These are phyloP conservation scores for Gentiana macrophylla DNA, from an alignment of 257 asterid species.

Conservation along the genomic window DNA sequence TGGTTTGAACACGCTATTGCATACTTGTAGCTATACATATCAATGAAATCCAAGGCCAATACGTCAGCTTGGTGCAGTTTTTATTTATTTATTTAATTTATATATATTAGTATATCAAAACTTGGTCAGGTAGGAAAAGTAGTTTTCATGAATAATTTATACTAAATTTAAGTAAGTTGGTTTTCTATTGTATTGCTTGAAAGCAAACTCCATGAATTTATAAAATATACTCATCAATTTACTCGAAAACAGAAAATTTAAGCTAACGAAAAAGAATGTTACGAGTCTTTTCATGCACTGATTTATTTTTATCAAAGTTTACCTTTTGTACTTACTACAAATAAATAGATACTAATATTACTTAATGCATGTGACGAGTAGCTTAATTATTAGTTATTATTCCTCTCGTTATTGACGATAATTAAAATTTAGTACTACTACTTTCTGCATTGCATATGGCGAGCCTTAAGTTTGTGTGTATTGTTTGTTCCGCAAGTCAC, in stretches of 20 bases:
- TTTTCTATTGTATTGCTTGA: not conserved
- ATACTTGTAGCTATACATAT: not conserved
- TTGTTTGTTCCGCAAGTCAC: too few relatives aligned
- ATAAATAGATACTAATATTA: not conserved
- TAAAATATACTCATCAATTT: not conserved
- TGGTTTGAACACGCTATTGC: not conserved
- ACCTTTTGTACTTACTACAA: not conserved
- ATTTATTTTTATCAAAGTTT: not conserved
- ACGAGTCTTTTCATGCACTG: not conserved
- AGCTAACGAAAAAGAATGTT: not conserved
- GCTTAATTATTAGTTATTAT: not conserved
- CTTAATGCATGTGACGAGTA: not conserved
- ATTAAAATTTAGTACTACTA: too few relatives aligned
- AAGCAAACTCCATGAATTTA: not conserved
- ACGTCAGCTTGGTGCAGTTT: too few relatives aligned
- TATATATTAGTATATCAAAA: too few relatives aligned
- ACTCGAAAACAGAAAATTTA: not conserved
- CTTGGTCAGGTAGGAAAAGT: not conserved
- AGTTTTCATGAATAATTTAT: not conserved
- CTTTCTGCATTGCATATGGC: too few relatives aligned
- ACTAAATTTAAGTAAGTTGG: not conserved
- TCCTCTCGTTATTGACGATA: too few relatives aligned
- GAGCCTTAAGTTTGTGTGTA: too few relatives aligned
- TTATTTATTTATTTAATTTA: too few relatives aligned
- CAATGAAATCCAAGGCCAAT: too few relatives aligned